Evolutionary conservation across 148 eudicot genomes (phyloP).

Genomic region (Fagopyrum tataricum): DNA sequence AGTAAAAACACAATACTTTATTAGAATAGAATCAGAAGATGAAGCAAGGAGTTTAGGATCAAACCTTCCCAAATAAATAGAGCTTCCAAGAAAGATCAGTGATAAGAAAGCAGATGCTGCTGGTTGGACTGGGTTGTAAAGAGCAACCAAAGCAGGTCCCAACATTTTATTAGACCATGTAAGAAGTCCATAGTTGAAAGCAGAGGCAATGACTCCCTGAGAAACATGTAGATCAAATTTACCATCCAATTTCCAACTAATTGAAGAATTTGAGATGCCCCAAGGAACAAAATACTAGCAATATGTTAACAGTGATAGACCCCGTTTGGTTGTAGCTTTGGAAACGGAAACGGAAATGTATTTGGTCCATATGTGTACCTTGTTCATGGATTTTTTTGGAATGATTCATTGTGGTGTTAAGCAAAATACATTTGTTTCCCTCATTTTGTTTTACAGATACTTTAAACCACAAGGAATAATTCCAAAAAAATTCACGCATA

Average conservation of each 20-base stretch:
- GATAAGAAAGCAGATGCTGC: constrained; percentile 77
- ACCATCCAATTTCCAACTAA: neutral
- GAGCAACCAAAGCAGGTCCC: constrained; percentile 85
- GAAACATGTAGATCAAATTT: neutral
- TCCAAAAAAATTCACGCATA: too few species aligned
- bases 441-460: too few species aligned
- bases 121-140: constrained; percentile 88
- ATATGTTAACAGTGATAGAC: too few species aligned
- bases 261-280: neutral
- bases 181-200: constrained; percentile 63
- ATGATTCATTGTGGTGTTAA: too few species aligned
- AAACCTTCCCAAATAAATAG: constrained; percentile 83
- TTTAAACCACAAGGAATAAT: too few species aligned
- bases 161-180: constrained; percentile 86
- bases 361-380: too few species aligned
- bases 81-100: constrained; percentile 65
- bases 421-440: too few species aligned
- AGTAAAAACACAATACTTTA: neutral
- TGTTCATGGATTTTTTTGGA: too few species aligned
- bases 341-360: too few species aligned
- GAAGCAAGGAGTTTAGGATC: neutral
- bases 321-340: too few species aligned
- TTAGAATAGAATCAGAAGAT: neutral
- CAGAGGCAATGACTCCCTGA: constrained; percentile 82
- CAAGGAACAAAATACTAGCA: neutral